A percentile compares a stretch with the other conserved stretches of the same genome.
Evolutionary conservation across 2,329 filamentous ascomycete genomes (phyloP).

Genomic region (Gaeumannomyces sp.): DNA sequence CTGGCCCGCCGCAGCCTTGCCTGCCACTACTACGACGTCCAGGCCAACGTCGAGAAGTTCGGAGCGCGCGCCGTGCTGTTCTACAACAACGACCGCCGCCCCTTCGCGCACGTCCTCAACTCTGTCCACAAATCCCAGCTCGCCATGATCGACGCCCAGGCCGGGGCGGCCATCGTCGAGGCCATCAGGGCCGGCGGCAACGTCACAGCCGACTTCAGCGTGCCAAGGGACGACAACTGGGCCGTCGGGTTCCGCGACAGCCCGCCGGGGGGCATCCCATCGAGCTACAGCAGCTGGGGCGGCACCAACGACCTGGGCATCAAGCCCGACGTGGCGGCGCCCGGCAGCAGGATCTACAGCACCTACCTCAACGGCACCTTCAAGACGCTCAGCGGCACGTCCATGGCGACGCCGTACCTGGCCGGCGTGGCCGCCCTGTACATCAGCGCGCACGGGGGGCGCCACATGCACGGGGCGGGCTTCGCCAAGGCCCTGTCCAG

Average conservation of each 20-base stretch:
- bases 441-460: constrained; percentile 26
- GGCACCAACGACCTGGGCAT: constrained; percentile 34
- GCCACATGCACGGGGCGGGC: constrained; percentile 22
- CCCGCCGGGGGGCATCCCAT: constrained; percentile 27
- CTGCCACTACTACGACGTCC: constrained; percentile 17
- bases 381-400: constrained; percentile 38
- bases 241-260: constrained; percentile 27
- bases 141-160: constrained; percentile 9
- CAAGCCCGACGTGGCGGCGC: constrained; percentile 35
- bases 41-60: constrained; percentile 24
- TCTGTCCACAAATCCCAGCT: background rate
- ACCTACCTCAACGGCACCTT: constrained; percentile 32
- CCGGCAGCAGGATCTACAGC: constrained; percentile 37
- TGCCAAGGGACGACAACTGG: constrained; percentile 20
- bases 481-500: constrained; percentile 22
- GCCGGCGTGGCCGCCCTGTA: constrained; percentile 35
- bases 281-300: constrained; percentile 35
- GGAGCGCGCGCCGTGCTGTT: constrained; percentile 26
- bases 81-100: constrained; percentile 32
- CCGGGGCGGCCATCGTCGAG: constrained; percentile 26
- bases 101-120: background rate
- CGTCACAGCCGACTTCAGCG: constrained; percentile 31
- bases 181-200: constrained; percentile 23
- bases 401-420: constrained; percentile 40
- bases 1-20: constrained; percentile 30